Percentiles rank a stretch among this genome's conserved stretches.
Evolutionary conservation across 2,329 filamentous ascomycete species (phyloP).

Genomic region (Calonectria multiphialidica): DNA sequence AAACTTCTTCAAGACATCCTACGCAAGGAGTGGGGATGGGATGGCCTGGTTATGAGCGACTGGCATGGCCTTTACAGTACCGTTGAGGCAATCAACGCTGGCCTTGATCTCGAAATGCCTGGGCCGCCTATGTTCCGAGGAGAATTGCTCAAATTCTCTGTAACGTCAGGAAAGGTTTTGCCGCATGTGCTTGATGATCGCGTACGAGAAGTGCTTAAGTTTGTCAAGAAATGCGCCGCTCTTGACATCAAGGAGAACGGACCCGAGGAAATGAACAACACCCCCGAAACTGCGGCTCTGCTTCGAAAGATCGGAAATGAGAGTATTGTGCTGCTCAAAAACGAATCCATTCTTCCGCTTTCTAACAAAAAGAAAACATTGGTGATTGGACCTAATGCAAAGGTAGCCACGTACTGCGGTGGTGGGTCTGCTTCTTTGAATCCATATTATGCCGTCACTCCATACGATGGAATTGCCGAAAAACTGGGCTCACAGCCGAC

Average conservation of each 20-base stretch:
- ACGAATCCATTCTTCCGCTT: neutral
- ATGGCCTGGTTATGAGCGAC: constrained; percentile 47
- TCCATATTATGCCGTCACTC: constrained; percentile 47
- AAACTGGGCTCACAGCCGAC: neutral
- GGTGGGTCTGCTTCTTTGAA: constrained; percentile 48
- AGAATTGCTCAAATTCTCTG: neutral
- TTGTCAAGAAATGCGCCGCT: constrained; percentile 1
- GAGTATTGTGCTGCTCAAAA: neutral
- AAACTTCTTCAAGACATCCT: constrained; percentile 35
- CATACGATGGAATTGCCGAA: constrained; percentile 43
- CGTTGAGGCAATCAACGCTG: constrained; percentile 40
- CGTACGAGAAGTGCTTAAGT: neutral
- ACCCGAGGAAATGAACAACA: neutral
- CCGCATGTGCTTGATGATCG: neutral
- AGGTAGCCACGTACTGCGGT: constrained; percentile 47
- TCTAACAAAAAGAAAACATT: neutral
- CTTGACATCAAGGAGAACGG: neutral
- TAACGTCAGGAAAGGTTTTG: neutral
- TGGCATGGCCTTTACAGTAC: constrained; percentile 47
- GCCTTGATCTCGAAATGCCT: constrained; percentile 47
- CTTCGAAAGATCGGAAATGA: neutral
- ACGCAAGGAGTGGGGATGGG: constrained; percentile 21
- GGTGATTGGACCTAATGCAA: constrained; percentile 66
- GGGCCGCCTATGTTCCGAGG: neutral
- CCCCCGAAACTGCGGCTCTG: neutral